Conservation (phyloP, 2,329 filamentous ascomycete genomes). For the Penicillium sp. region DNA sequence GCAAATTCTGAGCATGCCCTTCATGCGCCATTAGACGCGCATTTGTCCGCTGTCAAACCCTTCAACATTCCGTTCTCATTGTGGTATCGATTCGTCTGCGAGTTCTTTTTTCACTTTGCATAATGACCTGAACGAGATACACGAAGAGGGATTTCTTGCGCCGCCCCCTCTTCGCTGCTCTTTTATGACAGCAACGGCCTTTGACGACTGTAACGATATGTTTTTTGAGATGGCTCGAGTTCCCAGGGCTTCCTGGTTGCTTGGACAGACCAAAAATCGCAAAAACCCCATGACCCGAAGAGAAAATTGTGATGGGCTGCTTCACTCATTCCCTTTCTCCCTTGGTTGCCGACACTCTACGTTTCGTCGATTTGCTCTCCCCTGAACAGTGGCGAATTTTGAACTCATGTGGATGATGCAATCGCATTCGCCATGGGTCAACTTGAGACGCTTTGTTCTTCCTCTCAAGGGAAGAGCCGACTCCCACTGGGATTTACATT, state of each 20-base stretch:
- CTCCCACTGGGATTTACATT: conserved; percentile 14
- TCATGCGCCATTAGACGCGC: conserved; percentile 26
- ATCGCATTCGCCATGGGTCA: neutral
- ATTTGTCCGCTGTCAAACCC: conserved; percentile 9
- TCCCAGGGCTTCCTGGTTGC: conserved; percentile 8
- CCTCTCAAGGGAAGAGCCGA: conserved; percentile 5
- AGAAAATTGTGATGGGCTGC: conserved; percentile 24
- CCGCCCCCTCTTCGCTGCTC: conserved; percentile 15
- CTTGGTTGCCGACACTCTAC: conserved; percentile 2
- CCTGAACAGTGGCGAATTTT: neutral
- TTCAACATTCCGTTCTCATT: conserved; percentile 21
- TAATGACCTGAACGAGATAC: conserved; percentile 33
- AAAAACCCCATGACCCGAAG: conserved; percentile 18
- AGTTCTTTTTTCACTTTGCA: conserved; percentile 20
- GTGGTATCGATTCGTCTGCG: conserved; percentile 24
- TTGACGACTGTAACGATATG: conserved; percentile 34
- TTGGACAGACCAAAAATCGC: conserved; percentile 11
- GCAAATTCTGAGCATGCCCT: conserved; percentile 40
- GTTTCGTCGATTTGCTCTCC: neutral
- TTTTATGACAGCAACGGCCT: conserved; percentile 36
- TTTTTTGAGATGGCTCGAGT: conserved; percentile 19
- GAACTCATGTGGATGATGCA: neutral
- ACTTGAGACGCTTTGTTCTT: neutral
- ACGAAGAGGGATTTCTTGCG: conserved; percentile 7
- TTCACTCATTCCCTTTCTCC: conserved; percentile 11